A percentile compares a stretch with the other conserved stretches of the same genome.
phyloP scores from a whole-genome alignment of 495 filamentous ascomycete genomes.

The Endocarpon pusillum region DNA sequence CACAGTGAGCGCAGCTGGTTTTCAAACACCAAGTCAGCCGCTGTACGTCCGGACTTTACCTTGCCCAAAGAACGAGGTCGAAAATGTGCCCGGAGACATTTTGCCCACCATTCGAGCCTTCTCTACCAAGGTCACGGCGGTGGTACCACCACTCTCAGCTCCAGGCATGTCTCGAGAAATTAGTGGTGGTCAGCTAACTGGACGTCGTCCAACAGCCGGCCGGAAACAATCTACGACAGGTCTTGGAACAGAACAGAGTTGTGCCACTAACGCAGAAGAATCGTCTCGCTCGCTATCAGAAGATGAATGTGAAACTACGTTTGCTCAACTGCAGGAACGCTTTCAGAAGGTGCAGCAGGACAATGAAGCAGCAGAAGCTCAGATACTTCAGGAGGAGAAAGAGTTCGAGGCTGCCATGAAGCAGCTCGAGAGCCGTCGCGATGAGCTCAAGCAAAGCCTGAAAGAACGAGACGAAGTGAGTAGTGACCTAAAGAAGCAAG shows the following conservation, averaged over 20 bases:
- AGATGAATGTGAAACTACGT: slow-evolving; percentile 20
- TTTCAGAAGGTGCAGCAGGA: slow-evolving; percentile 57
- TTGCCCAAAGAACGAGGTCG: slow-evolving; percentile 32
- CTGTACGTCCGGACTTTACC: slow-evolving; percentile 62
- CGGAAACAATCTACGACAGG: slow-evolving; percentile 63
- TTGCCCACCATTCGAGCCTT: slow-evolving; percentile 25
- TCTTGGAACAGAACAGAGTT: slow-evolving; percentile 23
- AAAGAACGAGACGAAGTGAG: slow-evolving; percentile 77
- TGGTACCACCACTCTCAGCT: slow-evolving; percentile 32
- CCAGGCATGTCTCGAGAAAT: slow-evolving; percentile 46
- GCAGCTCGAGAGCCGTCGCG: slow-evolving; percentile 45
- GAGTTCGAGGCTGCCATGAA: slow-evolving; percentile 49
- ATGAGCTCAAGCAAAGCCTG: slow-evolving; percentile 52
- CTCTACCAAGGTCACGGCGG: slow-evolving; percentile 30
- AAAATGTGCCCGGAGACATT: slow-evolving; percentile 19
- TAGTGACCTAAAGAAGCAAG: slow-evolving; percentile 64
- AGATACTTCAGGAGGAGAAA: slow-evolving; percentile 45
- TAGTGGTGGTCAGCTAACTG: slow-evolving; percentile 35
- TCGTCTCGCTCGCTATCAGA: slow-evolving; percentile 6
- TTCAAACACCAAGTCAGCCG: slow-evolving; percentile 72
- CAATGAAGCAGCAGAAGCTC: slow-evolving; percentile 54
- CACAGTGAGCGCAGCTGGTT: slow-evolving; percentile 73
- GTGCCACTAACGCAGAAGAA: slow-evolving; percentile 16
- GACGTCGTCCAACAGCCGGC: slow-evolving; percentile 48
- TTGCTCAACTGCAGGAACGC: slow-evolving; percentile 46